phyloP scores from a whole-genome alignment of 257 asterid genomes.

The Solanum okadae region DNA sequence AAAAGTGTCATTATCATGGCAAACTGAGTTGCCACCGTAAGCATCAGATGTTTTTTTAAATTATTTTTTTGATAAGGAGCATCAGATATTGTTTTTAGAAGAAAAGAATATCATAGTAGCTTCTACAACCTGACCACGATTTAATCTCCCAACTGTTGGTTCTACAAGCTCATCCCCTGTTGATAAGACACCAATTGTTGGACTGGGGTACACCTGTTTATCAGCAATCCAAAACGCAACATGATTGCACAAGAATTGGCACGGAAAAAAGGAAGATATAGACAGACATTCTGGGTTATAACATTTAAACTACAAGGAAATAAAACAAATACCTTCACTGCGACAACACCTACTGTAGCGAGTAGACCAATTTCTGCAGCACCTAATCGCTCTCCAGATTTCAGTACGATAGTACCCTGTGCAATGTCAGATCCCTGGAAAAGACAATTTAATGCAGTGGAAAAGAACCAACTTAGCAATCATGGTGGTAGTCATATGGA shows the following conservation, averaged over 20 bases:
- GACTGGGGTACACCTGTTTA: constrained; percentile 60
- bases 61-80: no score
- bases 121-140: constrained; percentile 75
- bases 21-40: neutral
- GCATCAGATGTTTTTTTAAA: neutral
- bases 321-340: constrained; percentile 51
- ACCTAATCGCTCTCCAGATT: constrained; percentile 72
- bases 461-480: neutral
- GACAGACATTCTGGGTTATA: neutral
- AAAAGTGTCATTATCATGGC: neutral
- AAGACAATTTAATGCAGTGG: neutral
- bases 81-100: neutral
- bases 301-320: neutral
- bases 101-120: neutral
- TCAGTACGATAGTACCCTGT: constrained; percentile 66
- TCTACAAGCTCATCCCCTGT: constrained; percentile 98
- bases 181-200: constrained; percentile 77
- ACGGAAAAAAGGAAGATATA: constrained; percentile 1
- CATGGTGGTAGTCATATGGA: neutral
- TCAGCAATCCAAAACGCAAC: neutral
- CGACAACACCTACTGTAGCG: constrained; percentile 67
- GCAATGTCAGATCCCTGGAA: constrained; percentile 77
- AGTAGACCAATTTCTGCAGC: constrained; percentile 90
- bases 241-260: constrained; percentile 4
- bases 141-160: constrained; percentile 40